These are phyloP conservation scores for Zymoseptoria pseudotritici DNA, from an alignment of 2,329 filamentous ascomycete genomes.

Conservation along the genomic window DNA sequence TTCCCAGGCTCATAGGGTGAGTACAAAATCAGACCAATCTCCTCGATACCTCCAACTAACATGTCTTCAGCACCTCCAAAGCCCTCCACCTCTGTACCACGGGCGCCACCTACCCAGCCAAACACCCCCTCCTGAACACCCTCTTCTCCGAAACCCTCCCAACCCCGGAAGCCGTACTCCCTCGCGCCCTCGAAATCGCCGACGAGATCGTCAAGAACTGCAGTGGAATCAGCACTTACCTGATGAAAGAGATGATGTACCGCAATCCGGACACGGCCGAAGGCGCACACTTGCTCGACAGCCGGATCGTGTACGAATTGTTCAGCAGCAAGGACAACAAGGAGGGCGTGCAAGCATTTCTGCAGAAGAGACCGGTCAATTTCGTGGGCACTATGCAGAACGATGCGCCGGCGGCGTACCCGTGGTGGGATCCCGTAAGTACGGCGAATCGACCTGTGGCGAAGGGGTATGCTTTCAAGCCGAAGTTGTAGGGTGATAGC, in stretches of 20 bases:
- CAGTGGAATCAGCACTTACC: slow-evolving; percentile 53
- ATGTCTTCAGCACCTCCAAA: slow-evolving; percentile 36
- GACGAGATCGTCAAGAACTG: slow-evolving; percentile 60
- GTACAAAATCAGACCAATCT: slow-evolving; percentile 1
- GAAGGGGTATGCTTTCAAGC: slow-evolving; percentile 19
- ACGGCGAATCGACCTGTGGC: slow-evolving; percentile 35
- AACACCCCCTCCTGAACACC: slow-evolving; percentile 43
- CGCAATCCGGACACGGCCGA: slow-evolving; percentile 53
- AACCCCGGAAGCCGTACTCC: slow-evolving; percentile 52
- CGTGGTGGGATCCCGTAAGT: slow-evolving; percentile 60
- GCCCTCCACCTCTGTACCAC: slow-evolving; percentile 62
- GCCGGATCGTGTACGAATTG: slow-evolving; percentile 54
- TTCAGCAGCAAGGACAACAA: slow-evolving; percentile 55
- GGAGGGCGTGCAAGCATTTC: slow-evolving; percentile 62
- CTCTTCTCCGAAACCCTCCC: slow-evolving; percentile 61
- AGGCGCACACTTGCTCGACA: slow-evolving; percentile 63
- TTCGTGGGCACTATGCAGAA: slow-evolving; percentile 56
- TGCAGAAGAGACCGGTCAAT: slow-evolving; percentile 58
- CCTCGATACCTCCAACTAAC: background rate
- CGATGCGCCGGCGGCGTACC: slow-evolving; percentile 53
- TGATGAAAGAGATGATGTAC: slow-evolving; percentile 69
- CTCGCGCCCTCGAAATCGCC: slow-evolving; percentile 58
- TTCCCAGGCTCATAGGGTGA: slow-evolving; percentile 60
- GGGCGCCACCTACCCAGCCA: slow-evolving; percentile 50
- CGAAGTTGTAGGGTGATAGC: slow-evolving; percentile 18